Conservation (phyloP, 768 basidiomycete genomes). For the Amylocystis lapponica region DNA sequence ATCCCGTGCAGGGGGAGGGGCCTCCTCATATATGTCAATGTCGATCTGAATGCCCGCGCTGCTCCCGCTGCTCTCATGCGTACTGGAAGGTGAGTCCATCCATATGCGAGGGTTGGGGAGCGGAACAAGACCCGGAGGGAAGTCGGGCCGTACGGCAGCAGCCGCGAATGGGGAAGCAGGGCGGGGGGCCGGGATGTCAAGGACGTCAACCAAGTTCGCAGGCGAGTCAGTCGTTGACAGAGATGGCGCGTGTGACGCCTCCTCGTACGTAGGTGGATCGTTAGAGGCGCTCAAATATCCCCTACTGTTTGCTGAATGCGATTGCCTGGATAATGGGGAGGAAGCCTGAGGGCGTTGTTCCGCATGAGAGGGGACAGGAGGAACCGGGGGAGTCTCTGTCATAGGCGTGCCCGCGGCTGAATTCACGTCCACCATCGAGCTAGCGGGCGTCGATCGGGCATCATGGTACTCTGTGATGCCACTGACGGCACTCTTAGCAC, state of each 20-base stretch:
- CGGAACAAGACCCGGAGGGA: conserved; percentile 35
- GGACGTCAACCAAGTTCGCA: conserved; percentile 33
- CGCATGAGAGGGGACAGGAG: conserved; percentile 9
- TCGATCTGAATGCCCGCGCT: conserved; percentile 41
- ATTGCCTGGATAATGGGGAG: no score
- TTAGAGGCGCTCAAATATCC: not conserved
- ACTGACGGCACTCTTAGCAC: conserved; percentile 37
- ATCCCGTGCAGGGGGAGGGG: conserved; percentile 55
- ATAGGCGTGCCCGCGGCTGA: conserved; percentile 9
- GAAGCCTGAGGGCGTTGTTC: no score
- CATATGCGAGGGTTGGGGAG: conserved; percentile 25
- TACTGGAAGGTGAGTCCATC: conserved; percentile 26
- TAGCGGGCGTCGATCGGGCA: conserved; percentile 42
- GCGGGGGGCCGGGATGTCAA: conserved; percentile 54
- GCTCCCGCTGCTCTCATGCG: conserved; percentile 10
- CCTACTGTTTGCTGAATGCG: not conserved
- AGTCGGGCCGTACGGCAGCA: conserved; percentile 14
- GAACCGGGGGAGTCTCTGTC: conserved; percentile 11
- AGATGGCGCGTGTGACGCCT: not conserved
- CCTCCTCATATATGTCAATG: conserved; percentile 64
- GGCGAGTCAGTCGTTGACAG: conserved; percentile 12
- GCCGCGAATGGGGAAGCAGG: conserved; percentile 48
- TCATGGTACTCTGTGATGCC: conserved; percentile 61
- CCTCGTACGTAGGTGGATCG: conserved; percentile 18
- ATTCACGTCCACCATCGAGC: conserved; percentile 37